phyloP scores from a whole-genome alignment of 2,329 filamentous ascomycete species.

The Epichloe sp. region DNA sequence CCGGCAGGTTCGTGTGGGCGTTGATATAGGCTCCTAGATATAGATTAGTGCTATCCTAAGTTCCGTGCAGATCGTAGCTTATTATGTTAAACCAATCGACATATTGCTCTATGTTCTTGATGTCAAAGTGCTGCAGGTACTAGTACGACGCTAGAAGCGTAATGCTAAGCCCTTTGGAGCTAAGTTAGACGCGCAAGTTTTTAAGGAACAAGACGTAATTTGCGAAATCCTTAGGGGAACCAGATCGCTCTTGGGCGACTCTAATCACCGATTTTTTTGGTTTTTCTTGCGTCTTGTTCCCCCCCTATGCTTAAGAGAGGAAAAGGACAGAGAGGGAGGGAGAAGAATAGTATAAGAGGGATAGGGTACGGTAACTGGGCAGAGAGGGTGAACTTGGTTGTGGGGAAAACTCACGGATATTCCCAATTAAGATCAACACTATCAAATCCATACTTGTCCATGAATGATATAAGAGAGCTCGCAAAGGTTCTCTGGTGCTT shows the following conservation, averaged over 20 bases:
- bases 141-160: slow-evolving; percentile 6
- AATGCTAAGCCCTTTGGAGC: slow-evolving; percentile 2
- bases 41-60: slow-evolving; percentile 23
- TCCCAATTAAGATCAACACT: too few species aligned
- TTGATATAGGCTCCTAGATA: slow-evolving; percentile 14
- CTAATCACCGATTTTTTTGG: too few species aligned
- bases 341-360: too few species aligned
- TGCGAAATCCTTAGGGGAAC: slow-evolving; percentile 11
- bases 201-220: slow-evolving; percentile 14
- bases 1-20: slow-evolving; percentile 33
- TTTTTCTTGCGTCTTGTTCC: too few species aligned
- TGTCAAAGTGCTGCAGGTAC: slow-evolving; percentile 9
- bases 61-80: slow-evolving; percentile 31
- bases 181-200: slow-evolving; percentile 8
- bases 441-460: too few species aligned
- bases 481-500: too few species aligned
- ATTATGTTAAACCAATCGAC: slow-evolving; percentile 33
- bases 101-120: slow-evolving; percentile 5
- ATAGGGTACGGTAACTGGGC: too few species aligned
- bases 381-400: too few species aligned
- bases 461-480: too few species aligned
- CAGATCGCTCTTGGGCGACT: slow-evolving; percentile 12
- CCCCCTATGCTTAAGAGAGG: too few species aligned
- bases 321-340: too few species aligned
- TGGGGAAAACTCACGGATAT: too few species aligned